Evolutionary conservation across 352 stramenopile species (phyloP), one percentile per base, ranked within the genome.

Genomic region (Phytophthora tubulina): DNA sequence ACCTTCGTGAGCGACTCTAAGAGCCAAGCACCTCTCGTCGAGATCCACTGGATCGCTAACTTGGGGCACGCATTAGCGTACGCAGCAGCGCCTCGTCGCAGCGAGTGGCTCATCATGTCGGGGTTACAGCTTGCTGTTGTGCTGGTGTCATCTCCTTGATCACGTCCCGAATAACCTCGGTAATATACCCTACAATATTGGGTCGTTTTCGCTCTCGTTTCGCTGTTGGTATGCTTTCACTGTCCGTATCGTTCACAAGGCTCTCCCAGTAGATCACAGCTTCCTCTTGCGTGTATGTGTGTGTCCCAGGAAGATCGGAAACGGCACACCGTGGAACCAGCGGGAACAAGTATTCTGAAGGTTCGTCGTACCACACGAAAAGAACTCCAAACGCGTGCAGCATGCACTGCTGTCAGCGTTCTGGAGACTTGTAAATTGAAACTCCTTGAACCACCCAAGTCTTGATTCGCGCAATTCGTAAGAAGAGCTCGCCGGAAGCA

Each of bases 1-100:
- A 60, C 56, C 11, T 75, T 75, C 0, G 54, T 67, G 3, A 69
- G 52, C 0, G 60, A 75, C n/a, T 72, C 66, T 2, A 70, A 52
- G 3, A 75, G 35, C 55, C 60, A 72, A 32, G 66, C 36, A 2
- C 65, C 62, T 0, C 55, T 27, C 36, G 52, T 78, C 4, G 63
- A 78, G 3, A 73, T 70, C 58, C 62, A 69, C 38, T 76, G 67
- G 8, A 73, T 66, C 0, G 63, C 62, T 11, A 79, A 52, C 21
- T 73, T 76, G 1, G 64, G 52, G 0, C 52, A 74, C 3, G 57
- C 52, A 49, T 70, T 74, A 3, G 58, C 58, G 14, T 66, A 66
- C 6, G 64, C 70, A 10, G 50, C 51, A 13, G 51, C 39, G 7
- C 61, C 51, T 1, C 39, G 42, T 4, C 51, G 51, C 1, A 57